Evolutionary conservation across 495 filamentous ascomycete genomes (phyloP).

Genomic region (Alectoria sarmentosa): DNA sequence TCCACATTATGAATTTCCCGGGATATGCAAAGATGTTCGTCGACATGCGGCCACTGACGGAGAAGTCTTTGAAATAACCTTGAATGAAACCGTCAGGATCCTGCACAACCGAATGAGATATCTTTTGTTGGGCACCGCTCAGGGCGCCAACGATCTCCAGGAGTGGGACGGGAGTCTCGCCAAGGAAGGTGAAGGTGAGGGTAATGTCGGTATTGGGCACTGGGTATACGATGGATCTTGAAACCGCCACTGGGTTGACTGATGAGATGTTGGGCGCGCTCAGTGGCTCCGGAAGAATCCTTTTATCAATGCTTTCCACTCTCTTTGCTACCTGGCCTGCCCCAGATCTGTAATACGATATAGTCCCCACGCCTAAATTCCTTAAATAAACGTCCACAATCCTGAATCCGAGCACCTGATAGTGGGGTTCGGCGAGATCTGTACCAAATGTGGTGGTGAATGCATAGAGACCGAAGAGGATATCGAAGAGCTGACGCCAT

Average conservation of each 20-base stretch:
- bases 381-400: neutral
- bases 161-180: neutral
- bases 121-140: neutral
- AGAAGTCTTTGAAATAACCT: neutral
- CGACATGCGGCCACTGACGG: neutral
- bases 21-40: neutral
- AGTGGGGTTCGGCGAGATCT: neutral
- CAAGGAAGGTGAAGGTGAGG: neutral
- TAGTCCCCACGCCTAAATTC: slow-evolving; percentile 4
- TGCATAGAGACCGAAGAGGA: neutral
- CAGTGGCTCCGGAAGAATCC: neutral
- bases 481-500: slow-evolving; percentile 2
- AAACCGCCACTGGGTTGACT: neutral
- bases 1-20: neutral
- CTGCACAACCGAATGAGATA: neutral
- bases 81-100: neutral
- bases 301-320: neutral
- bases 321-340: neutral
- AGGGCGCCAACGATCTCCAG: neutral
- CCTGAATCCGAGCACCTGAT: slow-evolving; percentile 7
- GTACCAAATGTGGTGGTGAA: slow-evolving; percentile 3
- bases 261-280: neutral
- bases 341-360: neutral
- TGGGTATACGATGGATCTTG: neutral
- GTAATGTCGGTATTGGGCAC: neutral